Evolutionary conservation across 768 basidiomycete genomes (phyloP).

Genomic region (Auricularia auricula-judae): DNA sequence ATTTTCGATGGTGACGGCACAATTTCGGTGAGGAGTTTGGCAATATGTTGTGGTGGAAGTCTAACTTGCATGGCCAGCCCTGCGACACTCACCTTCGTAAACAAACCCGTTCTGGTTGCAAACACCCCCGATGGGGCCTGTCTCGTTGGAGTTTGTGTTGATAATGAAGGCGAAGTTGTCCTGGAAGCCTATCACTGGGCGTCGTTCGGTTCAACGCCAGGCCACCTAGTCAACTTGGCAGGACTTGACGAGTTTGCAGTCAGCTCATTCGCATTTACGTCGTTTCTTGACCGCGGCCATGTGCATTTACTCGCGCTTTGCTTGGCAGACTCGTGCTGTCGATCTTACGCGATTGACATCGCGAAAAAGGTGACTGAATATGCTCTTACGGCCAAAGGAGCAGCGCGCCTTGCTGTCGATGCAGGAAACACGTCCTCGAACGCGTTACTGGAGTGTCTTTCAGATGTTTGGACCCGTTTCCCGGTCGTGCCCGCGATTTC

Average conservation of each 20-base stretch:
- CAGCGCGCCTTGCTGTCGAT: neutral
- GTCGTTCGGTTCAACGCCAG: slow-evolving; percentile 40
- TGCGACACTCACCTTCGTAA: slow-evolving; percentile 29
- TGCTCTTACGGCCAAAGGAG: slow-evolving; percentile 36
- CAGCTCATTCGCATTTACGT: slow-evolving; percentile 26
- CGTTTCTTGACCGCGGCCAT: slow-evolving; percentile 29
- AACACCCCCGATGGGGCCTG: slow-evolving; percentile 48
- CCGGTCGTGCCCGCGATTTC: slow-evolving; percentile 44
- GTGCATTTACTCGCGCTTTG: slow-evolving; percentile 36
- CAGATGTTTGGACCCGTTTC: slow-evolving; percentile 50
- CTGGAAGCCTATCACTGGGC: slow-evolving; percentile 42
- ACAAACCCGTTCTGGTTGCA: slow-evolving; percentile 24
- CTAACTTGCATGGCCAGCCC: slow-evolving; percentile 22
- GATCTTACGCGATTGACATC: slow-evolving; percentile 39
- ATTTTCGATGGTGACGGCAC: slow-evolving; percentile 42
- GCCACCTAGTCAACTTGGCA: slow-evolving; percentile 28
- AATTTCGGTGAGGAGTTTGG: slow-evolving; percentile 33
- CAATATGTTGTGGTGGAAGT: too few relatives aligned
- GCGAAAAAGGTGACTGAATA: slow-evolving; percentile 46
- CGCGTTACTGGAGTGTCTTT: slow-evolving; percentile 40
- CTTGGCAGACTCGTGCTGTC: slow-evolving; percentile 17
- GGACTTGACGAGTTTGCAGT: slow-evolving; percentile 12
- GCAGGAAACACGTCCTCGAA: slow-evolving; percentile 17
- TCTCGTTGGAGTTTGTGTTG: slow-evolving; percentile 25
- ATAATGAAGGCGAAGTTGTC: slow-evolving; percentile 7